These are phyloP conservation scores for Tolypocladium inflatum DNA, from an alignment of 2,329 filamentous ascomycete species.

Conservation along the genomic window DNA sequence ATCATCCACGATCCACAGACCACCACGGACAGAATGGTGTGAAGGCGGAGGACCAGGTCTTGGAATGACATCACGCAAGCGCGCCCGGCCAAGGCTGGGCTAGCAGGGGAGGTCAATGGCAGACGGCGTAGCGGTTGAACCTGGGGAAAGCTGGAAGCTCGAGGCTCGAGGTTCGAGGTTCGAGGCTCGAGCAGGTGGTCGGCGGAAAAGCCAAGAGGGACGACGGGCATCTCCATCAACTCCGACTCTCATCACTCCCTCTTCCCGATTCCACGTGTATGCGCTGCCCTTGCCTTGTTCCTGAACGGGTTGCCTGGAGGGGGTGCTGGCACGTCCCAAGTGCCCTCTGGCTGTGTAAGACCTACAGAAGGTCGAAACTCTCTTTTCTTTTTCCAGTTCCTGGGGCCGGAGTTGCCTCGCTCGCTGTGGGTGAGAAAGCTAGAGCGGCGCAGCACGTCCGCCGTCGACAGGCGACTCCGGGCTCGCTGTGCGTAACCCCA, in stretches of 20 bases:
- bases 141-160: background rate
- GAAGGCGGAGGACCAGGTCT: background rate
- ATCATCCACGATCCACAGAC: background rate
- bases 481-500: background rate
- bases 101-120: background rate
- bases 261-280: background rate
- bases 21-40: background rate
- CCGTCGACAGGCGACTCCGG: background rate
- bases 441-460: background rate
- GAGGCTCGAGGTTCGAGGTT: background rate
- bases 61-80: background rate
- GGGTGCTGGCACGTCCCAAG: background rate
- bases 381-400: constrained; percentile 2
- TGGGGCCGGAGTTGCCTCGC: background rate
- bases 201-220: background rate
- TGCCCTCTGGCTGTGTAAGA: constrained; percentile 9
- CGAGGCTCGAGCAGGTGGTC: background rate
- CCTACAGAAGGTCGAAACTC: constrained; percentile 7
- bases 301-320: background rate
- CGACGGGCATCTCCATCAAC: background rate
- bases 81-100: too few species aligned
- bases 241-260: background rate
- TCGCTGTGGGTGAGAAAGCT: background rate
- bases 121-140: background rate
- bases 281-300: constrained; percentile 1